phyloP scores from a whole-genome alignment of 2,329 filamentous ascomycete species.

The Ophiostoma fasciatum region DNA sequence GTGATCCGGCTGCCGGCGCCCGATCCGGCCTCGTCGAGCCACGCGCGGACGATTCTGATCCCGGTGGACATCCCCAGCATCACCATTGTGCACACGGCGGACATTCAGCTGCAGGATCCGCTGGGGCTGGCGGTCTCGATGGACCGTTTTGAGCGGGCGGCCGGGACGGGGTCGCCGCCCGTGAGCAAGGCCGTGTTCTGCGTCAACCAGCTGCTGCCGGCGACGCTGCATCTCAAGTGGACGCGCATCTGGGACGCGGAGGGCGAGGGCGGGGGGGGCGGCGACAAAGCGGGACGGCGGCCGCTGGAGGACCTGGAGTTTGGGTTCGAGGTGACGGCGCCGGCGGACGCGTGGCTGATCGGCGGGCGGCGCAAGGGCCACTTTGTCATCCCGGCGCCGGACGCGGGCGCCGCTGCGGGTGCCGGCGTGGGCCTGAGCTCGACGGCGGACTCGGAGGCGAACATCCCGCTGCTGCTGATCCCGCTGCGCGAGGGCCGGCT shows the following conservation, averaged over 20 bases:
- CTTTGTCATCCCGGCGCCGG: conserved; percentile 43
- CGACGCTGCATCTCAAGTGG: conserved; percentile 47
- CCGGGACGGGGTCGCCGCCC: not conserved
- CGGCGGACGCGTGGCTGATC: conserved; percentile 66
- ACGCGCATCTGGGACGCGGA: conserved; percentile 46
- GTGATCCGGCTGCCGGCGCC: conserved; percentile 18
- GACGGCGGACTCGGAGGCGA: conserved; percentile 33
- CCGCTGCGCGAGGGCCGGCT: conserved; percentile 66
- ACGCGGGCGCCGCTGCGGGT: conserved; percentile 6
- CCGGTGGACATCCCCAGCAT: conserved; percentile 80
- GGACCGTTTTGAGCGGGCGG: conserved; percentile 12
- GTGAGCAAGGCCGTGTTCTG: conserved; percentile 27
- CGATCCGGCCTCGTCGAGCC: conserved; percentile 18
- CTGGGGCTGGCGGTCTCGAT: conserved; percentile 15
- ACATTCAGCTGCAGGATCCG: conserved; percentile 38
- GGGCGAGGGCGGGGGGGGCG: conserved; percentile 19
- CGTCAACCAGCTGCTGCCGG: conserved; percentile 50
- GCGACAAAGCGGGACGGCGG: conserved; percentile 9
- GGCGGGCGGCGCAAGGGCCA: conserved; percentile 69
- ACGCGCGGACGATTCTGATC: conserved; percentile 57
- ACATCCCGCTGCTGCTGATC: conserved; percentile 60
- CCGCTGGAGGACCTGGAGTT: conserved; percentile 47
- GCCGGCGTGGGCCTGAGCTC: conserved; percentile 17
- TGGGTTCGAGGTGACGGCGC: conserved; percentile 65
- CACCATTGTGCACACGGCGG: conserved; percentile 67